Conservation (phyloP, 1,284 basidiomycete genomes). For the Vanrija pseudolonga region DNA sequence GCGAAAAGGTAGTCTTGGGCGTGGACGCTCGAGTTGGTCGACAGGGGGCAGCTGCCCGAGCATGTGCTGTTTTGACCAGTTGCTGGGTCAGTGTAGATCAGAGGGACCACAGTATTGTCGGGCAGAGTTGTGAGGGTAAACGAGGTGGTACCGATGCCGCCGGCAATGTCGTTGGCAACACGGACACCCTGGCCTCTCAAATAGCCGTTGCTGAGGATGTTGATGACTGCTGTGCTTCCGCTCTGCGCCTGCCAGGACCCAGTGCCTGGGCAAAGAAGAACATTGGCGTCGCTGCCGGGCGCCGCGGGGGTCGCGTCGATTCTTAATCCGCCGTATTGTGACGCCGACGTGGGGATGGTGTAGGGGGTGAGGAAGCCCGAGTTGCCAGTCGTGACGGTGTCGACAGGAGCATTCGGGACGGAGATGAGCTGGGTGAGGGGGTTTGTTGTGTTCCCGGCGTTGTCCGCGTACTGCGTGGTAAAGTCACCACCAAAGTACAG, state of each 20-base stretch:
- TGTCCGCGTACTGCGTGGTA: slow-evolving; percentile 63
- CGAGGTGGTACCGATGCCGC: slow-evolving; percentile 71
- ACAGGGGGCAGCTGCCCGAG: slow-evolving; percentile 66
- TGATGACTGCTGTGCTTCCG: slow-evolving; percentile 65
- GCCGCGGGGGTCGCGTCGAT: slow-evolving; percentile 71
- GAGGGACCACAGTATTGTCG: slow-evolving; percentile 72
- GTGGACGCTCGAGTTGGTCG: slow-evolving; percentile 64
- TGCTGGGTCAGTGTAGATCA: slow-evolving; percentile 71
- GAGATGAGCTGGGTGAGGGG: slow-evolving; percentile 61
- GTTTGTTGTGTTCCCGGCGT: slow-evolving; percentile 62
- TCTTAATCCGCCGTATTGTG: slow-evolving; percentile 49
- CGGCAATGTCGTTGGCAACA: slow-evolving; percentile 82
- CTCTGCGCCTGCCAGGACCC: slow-evolving; percentile 80
- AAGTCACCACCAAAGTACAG: slow-evolving; percentile 88
- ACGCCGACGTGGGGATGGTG: slow-evolving; percentile 58
- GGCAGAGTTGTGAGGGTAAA: slow-evolving; percentile 86
- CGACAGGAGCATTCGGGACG: slow-evolving; percentile 35
- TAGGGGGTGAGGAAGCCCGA: slow-evolving; percentile 87
- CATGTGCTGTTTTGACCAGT: slow-evolving; percentile 72
- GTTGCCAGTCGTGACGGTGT: slow-evolving; percentile 71
- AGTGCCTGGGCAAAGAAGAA: slow-evolving; percentile 73
- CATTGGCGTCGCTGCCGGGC: slow-evolving; percentile 65
- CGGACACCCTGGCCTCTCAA: slow-evolving; percentile 64
- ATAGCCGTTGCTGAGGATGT: slow-evolving; percentile 67
- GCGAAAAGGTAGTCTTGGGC: slow-evolving; percentile 65